Conservation (phyloP, 2,329 filamentous ascomycete species). For the Ceratocystis alfenasii region DNA sequence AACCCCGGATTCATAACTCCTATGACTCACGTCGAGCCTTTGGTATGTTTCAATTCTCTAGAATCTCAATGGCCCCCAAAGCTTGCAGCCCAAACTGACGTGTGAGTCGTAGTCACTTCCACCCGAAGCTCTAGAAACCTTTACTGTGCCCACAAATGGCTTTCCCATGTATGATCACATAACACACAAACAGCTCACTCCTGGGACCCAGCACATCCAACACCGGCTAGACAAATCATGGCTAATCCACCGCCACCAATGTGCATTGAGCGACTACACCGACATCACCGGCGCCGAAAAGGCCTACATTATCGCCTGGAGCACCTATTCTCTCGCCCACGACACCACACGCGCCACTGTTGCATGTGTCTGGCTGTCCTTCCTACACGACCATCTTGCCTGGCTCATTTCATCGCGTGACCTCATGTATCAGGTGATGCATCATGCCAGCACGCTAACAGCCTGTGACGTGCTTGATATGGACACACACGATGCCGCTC, state of each 20-base stretch:
- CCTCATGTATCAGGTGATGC: conserved; percentile 43
- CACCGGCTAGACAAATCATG: conserved; percentile 40
- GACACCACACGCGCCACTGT: conserved; percentile 42
- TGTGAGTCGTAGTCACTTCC: not conserved
- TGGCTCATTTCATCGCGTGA: conserved; percentile 41
- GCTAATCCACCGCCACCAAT: conserved; percentile 48
- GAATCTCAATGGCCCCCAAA: not conserved
- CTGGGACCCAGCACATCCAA: conserved; percentile 36
- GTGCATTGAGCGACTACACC: conserved; percentile 45
- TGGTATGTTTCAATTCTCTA: not conserved
- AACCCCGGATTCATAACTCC: not conserved
- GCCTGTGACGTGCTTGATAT: conserved; percentile 39
- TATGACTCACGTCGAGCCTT: not conserved
- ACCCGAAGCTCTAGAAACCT: conserved; percentile 27
- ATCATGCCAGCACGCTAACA: conserved; percentile 42
- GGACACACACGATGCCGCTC: conserved; percentile 33
- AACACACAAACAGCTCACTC: conserved; percentile 41
- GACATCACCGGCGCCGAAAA: conserved; percentile 44
- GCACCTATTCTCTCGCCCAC: conserved; percentile 41
- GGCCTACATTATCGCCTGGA: conserved; percentile 49
- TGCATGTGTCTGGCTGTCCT: conserved; percentile 40
- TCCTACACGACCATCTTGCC: conserved; percentile 38
- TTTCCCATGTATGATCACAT: conserved; percentile 44
- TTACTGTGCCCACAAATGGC: conserved; percentile 37
- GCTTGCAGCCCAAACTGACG: not conserved